Evolutionary conservation across 176 grass and related monocot genomes (phyloP).

Genomic region (Pontederia paniculata): DNA sequence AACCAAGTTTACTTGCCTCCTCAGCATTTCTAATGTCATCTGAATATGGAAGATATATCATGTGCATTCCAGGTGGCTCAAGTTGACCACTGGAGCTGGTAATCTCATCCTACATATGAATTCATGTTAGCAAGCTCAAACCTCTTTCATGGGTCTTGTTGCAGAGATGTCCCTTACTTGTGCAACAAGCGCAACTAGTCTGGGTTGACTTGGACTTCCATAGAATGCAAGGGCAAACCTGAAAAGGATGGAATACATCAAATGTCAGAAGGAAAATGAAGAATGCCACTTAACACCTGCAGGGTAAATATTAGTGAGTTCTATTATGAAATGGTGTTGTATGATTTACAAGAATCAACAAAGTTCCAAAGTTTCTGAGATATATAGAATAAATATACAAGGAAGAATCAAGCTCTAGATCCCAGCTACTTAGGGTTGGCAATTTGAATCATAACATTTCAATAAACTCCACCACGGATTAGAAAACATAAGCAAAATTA

Average conservation of each 20-base stretch:
- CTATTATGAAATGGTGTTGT: too few species aligned
- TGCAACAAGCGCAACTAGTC: constrained; percentile 80
- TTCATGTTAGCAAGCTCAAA: constrained; percentile 19
- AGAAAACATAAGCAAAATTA: too few species aligned
- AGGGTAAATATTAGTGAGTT: too few species aligned
- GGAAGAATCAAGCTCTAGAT: too few species aligned
- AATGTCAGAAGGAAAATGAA: background rate
- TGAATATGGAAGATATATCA: constrained; percentile 94
- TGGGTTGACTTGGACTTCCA: constrained; percentile 56
- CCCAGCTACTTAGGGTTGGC: too few species aligned
- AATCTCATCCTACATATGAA: constrained; percentile 55
- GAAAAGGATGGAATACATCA: constrained; percentile 24
- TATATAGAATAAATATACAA: too few species aligned
- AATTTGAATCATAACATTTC: too few species aligned
- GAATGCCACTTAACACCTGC: too few species aligned
- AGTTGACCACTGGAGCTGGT: constrained; percentile 50
- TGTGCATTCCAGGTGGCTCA: constrained; percentile 85
- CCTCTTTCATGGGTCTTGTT: background rate
- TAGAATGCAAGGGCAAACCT: constrained; percentile 96
- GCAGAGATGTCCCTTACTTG: constrained; percentile 32
- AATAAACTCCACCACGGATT: too few species aligned
- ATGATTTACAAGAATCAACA: too few species aligned
- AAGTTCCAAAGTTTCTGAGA: too few species aligned
- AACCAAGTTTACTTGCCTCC: constrained; percentile 39
- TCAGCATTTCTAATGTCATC: constrained; percentile 85